These are phyloP conservation scores for Linnemannia elongata DNA, from an alignment of 192 early-diverging fungal species.

Conservation along the genomic window DNA sequence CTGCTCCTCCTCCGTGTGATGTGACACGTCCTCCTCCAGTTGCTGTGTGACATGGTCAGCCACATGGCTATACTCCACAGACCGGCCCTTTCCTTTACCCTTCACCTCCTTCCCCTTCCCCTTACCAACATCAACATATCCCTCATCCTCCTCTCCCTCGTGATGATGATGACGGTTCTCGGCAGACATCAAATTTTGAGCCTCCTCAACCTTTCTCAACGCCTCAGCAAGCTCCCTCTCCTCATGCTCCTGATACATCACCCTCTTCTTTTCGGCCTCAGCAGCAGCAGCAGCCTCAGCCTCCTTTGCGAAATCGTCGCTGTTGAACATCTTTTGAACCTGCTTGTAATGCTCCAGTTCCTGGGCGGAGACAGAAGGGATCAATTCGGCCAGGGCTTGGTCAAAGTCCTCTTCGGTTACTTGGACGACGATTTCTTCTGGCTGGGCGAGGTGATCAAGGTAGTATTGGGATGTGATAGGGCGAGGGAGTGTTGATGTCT, in stretches of 20 bases:
- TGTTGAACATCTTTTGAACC: slow-evolving; percentile 85
- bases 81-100: slow-evolving; percentile 45
- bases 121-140: background rate
- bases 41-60: background rate
- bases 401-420: slow-evolving; percentile 89
- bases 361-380: slow-evolving; percentile 88
- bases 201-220: slow-evolving; percentile 37
- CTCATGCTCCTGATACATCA: slow-evolving; percentile 2
- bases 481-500: slow-evolving; percentile 58
- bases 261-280: slow-evolving; percentile 23
- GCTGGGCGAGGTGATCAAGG: slow-evolving; percentile 83
- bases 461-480: slow-evolving; percentile 93
- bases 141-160: background rate
- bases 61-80: slow-evolving; percentile 36
- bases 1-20: background rate
- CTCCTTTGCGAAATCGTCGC: slow-evolving; percentile 54
- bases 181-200: slow-evolving; percentile 22
- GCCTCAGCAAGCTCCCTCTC: slow-evolving; percentile 19
- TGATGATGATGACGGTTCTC: background rate
- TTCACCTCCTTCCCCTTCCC: slow-evolving; percentile 8
- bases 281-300: slow-evolving; percentile 48
- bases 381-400: slow-evolving; percentile 83
- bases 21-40: background rate
- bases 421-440: slow-evolving; percentile 81
- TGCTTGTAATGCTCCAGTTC: slow-evolving; percentile 90